Evolutionary conservation across 192 early-diverging fungal genomes (phyloP).

Genomic region (Dimargaris xerosporica): DNA sequence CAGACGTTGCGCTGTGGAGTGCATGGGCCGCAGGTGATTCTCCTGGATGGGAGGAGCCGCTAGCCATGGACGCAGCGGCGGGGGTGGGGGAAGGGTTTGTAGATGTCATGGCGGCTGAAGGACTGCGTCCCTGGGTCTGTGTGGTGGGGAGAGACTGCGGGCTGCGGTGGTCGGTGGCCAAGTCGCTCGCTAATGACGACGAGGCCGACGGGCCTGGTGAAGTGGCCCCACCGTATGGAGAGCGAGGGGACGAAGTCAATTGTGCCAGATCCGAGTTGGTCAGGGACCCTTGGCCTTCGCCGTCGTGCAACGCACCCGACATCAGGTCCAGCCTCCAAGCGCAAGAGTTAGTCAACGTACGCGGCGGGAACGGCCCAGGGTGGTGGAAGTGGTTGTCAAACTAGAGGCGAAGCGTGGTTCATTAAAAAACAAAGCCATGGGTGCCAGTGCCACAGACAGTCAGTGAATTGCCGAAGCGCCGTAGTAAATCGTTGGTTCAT

Average conservation of each 20-base stretch:
- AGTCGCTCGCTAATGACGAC: not conserved
- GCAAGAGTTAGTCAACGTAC: not conserved
- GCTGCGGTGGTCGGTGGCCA: not conserved
- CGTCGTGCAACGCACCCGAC: slow-evolving; percentile 9
- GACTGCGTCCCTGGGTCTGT: not conserved
- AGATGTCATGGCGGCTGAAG: not conserved
- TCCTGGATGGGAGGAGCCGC: too few species aligned
- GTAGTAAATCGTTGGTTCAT: not conserved
- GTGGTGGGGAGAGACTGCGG: not conserved
- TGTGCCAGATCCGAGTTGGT: slow-evolving; percentile 1
- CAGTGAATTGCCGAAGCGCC: not conserved
- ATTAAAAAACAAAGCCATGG: not conserved
- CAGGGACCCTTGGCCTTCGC: slow-evolving; percentile 7
- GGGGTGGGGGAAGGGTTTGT: too few species aligned
- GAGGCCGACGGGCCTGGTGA: not conserved
- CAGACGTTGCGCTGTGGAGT: too few species aligned
- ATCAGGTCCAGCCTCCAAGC: not conserved
- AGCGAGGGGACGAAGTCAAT: not conserved
- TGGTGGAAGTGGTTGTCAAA: not conserved
- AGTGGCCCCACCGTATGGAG: not conserved
- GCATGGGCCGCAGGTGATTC: too few species aligned
- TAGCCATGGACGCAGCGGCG: too few species aligned
- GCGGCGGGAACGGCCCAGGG: not conserved
- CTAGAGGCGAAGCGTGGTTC: not conserved
- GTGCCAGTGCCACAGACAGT: not conserved